Evolutionary conservation across 176 grass and related monocot species (phyloP).

Genomic region (Triticum urartu): DNA sequence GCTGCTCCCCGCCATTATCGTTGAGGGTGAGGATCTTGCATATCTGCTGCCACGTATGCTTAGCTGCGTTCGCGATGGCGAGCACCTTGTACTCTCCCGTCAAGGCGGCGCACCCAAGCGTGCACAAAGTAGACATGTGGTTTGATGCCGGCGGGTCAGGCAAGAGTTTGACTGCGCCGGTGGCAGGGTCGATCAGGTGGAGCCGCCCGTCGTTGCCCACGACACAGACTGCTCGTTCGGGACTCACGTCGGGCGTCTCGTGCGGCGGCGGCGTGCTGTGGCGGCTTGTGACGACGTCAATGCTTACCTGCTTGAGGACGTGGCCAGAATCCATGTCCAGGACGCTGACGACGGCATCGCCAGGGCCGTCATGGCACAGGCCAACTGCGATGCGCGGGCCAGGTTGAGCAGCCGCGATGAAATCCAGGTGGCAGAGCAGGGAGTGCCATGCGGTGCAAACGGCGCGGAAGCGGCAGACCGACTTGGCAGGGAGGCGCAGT

Average conservation of each 20-base stretch:
- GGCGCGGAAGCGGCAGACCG: not conserved
- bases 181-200: not conserved
- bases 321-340: not conserved
- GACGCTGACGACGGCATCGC: not conserved
- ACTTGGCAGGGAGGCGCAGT: not conserved
- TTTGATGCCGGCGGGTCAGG: not conserved
- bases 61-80: not conserved
- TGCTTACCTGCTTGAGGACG: not conserved
- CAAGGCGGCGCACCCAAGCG: not conserved
- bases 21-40: not conserved
- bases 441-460: not conserved
- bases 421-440: not conserved
- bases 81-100: not conserved
- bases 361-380: not conserved
- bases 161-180: not conserved
- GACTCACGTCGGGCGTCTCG: not conserved
- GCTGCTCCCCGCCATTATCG: no score
- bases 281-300: not conserved
- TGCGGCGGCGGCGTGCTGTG: no score
- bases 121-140: not conserved
- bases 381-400: not conserved
- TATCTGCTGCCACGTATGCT: not conserved
- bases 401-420: not conserved
- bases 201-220: not conserved
- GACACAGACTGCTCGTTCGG: not conserved